Conservation (phyloP, 2,329 filamentous ascomycete species). For the Cordyceps cicadae region DNA sequence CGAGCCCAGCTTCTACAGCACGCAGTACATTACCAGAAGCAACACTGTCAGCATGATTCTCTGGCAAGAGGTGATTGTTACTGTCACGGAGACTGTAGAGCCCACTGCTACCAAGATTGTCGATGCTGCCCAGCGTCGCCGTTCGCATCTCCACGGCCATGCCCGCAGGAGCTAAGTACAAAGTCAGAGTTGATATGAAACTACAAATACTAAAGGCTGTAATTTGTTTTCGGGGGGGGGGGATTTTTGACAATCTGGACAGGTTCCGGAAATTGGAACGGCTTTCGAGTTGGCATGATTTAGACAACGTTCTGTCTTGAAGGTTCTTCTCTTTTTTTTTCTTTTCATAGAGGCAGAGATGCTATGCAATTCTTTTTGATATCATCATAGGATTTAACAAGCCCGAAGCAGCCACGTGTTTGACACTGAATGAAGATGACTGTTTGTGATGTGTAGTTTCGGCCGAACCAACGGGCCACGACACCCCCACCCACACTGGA, state of each 20-base stretch:
- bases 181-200: neutral
- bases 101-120: constrained; percentile 27
- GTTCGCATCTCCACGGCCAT: constrained; percentile 30
- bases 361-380: constrained; percentile 23
- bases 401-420: constrained; percentile 19
- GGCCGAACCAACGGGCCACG: neutral
- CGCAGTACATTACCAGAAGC: constrained; percentile 43
- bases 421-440: neutral
- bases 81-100: constrained; percentile 37
- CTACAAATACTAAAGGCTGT: constrained; percentile 15
- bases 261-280: constrained; percentile 25
- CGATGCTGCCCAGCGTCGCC: constrained; percentile 24
- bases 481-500: neutral
- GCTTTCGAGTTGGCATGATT: constrained; percentile 24
- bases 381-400: constrained; percentile 26
- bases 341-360: constrained; percentile 26
- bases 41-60: constrained; percentile 47
- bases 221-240: constrained; percentile 13
- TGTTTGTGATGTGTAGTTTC: constrained; percentile 8
- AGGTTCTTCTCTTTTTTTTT: constrained; percentile 20
- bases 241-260: constrained; percentile 25
- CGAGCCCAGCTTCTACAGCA: constrained; percentile 33
- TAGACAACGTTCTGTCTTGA: constrained; percentile 26
- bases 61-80: constrained; percentile 48
- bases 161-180: constrained; percentile 20